Evolutionary conservation across 495 filamentous ascomycete genomes (phyloP).

Genomic region (Parathielavia appendiculata): DNA sequence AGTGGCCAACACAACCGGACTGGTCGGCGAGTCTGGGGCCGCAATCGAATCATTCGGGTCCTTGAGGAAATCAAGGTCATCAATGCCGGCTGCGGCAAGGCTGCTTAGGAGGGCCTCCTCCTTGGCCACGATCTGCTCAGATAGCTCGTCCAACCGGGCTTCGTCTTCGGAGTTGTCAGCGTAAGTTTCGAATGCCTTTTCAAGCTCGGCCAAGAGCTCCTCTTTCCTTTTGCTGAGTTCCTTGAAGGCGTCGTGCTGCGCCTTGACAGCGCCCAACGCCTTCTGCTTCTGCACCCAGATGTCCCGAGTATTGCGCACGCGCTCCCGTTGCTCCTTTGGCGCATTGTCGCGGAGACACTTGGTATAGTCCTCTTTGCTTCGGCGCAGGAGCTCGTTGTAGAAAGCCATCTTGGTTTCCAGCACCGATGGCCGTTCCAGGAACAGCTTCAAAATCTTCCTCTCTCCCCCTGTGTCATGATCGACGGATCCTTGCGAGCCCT

Average conservation of each 20-base stretch:
- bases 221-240: conserved; percentile 32
- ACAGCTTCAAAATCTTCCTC: conserved; percentile 30
- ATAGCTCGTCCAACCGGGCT: conserved; percentile 33
- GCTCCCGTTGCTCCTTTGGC: conserved; percentile 31
- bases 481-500: conserved; percentile 15
- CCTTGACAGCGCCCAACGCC: conserved; percentile 28
- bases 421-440: conserved; percentile 28
- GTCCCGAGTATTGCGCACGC: conserved; percentile 35
- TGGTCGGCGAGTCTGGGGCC: conserved; percentile 17
- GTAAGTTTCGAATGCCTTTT: conserved; percentile 35
- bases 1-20: conserved; percentile 24
- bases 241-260: conserved; percentile 28
- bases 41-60: conserved; percentile 23
- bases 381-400: conserved; percentile 26
- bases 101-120: conserved; percentile 26
- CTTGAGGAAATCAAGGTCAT: conserved; percentile 34
- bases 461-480: conserved; percentile 26
- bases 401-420: conserved; percentile 29
- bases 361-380: conserved; percentile 35
- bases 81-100: conserved; percentile 35
- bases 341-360: conserved; percentile 30
- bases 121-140: conserved; percentile 27
- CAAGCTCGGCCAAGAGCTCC: conserved; percentile 33
- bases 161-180: conserved; percentile 39
- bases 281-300: conserved; percentile 30